Evolutionary conservation across 2,329 filamentous ascomycete species (phyloP).

Genomic region (Calonectria pseudoturangicola): DNA sequence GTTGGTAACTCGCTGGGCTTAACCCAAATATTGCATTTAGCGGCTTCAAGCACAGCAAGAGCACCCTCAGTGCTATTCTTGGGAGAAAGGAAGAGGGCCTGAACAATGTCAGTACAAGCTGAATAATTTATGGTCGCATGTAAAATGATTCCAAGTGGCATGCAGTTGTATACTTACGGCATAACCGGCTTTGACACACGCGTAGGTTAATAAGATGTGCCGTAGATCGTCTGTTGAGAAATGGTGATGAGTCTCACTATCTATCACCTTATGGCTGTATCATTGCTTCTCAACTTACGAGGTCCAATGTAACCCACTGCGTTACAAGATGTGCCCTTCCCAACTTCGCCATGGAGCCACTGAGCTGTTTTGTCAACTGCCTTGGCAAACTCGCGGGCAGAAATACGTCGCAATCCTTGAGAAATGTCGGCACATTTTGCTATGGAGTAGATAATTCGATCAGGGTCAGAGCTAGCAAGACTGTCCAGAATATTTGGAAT

Average conservation of each 20-base stretch:
- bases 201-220: constrained; percentile 56
- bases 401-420: constrained; percentile 48
- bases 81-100: constrained; percentile 59
- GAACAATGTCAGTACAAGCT: neutral
- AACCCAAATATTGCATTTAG: constrained; percentile 58
- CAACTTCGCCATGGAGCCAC: constrained; percentile 53
- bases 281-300: constrained; percentile 50
- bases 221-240: constrained; percentile 55
- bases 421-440: constrained; percentile 42
- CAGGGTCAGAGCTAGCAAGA: constrained; percentile 51
- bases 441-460: constrained; percentile 52
- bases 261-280: neutral
- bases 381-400: constrained; percentile 50
- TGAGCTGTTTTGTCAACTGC: constrained; percentile 58
- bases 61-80: constrained; percentile 59
- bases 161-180: constrained; percentile 48
- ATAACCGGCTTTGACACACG: constrained; percentile 58
- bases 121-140: neutral
- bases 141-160: neutral
- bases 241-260: neutral
- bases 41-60: constrained; percentile 57
- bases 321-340: constrained; percentile 42
- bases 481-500: constrained; percentile 55
- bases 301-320: constrained; percentile 58
- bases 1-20: constrained; percentile 44